Conservation (phyloP, 139 green algal species). For the Helicosporidium sp. region DNA sequence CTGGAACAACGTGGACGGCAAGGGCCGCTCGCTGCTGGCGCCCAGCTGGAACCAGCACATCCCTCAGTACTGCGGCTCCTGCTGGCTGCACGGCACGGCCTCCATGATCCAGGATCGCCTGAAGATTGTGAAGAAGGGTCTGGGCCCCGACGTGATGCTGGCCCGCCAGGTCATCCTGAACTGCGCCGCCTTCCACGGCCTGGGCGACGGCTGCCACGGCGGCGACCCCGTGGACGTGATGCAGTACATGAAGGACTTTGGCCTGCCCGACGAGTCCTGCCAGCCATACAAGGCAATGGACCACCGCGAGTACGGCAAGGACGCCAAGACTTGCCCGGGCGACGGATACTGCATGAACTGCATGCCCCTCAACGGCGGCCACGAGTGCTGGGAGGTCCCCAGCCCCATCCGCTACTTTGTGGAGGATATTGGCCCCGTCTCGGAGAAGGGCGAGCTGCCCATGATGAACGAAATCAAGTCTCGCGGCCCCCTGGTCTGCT, state of each 20-base stretch:
- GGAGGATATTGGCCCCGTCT: constrained; percentile 12
- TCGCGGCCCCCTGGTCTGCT: constrained; percentile 13
- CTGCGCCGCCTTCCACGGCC: constrained; percentile 30
- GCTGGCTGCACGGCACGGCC: constrained; percentile 33
- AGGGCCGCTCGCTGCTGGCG: constrained; percentile 9
- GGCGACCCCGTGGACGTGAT: constrained; percentile 37
- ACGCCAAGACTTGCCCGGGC: constrained; percentile 21
- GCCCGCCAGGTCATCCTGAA: constrained; percentile 33
- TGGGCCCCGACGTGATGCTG: constrained; percentile 35
- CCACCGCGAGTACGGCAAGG: constrained; percentile 24
- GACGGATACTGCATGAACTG: constrained; percentile 31
- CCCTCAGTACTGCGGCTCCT: constrained; percentile 34
- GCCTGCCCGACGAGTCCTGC: constrained; percentile 35
- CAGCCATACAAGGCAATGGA: constrained; percentile 25
- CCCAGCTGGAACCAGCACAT: constrained; percentile 27
- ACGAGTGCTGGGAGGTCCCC: constrained; percentile 33
- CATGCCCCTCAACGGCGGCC: constrained; percentile 25
- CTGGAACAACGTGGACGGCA: constrained; percentile 20
- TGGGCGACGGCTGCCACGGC: constrained; percentile 27
- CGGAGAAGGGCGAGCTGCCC: constrained; percentile 6
- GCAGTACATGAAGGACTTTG: constrained; percentile 32
- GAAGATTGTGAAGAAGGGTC: constrained; percentile 33
- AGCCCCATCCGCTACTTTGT: constrained; percentile 29
- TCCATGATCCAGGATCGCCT: constrained; percentile 36
- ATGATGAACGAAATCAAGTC: constrained; percentile 27